These are phyloP conservation scores for Bruguiera gymnorhiza DNA, from an alignment of 345 rosid species.

Conservation along the genomic window DNA sequence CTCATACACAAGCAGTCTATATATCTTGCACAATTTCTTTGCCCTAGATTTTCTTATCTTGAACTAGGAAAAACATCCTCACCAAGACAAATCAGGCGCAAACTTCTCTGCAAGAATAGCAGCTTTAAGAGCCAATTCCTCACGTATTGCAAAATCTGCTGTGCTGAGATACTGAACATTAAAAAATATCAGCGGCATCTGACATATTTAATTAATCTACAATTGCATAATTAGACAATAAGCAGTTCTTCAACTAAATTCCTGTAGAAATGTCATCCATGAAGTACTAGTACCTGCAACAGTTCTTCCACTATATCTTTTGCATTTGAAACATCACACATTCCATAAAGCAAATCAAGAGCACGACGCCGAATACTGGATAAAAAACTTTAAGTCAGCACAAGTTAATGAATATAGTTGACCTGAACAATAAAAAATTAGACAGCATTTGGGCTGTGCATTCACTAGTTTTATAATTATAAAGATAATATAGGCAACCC, in stretches of 20 bases:
- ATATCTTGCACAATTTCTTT: neutral
- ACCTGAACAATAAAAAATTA: neutral
- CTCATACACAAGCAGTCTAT: neutral
- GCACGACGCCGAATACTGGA: slow-evolving; percentile 98
- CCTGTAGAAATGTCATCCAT: slow-evolving; percentile 1
- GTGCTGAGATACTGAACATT: slow-evolving; percentile 84
- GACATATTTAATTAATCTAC: neutral
- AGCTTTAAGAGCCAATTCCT: slow-evolving; percentile 95
- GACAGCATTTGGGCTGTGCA: neutral
- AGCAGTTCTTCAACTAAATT: neutral
- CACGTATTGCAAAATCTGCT: slow-evolving; percentile 98
- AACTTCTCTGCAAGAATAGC: slow-evolving; percentile 99
- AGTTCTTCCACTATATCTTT: slow-evolving; percentile 99
- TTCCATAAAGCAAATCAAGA: slow-evolving; percentile 95
- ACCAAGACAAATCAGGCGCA: slow-evolving; percentile 99
- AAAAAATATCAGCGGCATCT: slow-evolving; percentile 16
- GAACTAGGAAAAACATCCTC: slow-evolving; percentile 24
- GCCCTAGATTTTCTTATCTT: slow-evolving; percentile 2
- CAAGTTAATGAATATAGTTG: neutral
- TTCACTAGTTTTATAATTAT: neutral
- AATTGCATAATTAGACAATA: neutral
- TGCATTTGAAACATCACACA: slow-evolving; percentile 99
- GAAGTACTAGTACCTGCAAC: slow-evolving; percentile 60
- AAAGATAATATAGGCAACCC: neutral
- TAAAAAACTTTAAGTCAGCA: slow-evolving; percentile 18